Percentiles rank a stretch among this genome's conserved stretches.
These are phyloP conservation scores for Candida mesenterica DNA, from an alignment of 1,139 yeast species.

Conservation along the genomic window DNA sequence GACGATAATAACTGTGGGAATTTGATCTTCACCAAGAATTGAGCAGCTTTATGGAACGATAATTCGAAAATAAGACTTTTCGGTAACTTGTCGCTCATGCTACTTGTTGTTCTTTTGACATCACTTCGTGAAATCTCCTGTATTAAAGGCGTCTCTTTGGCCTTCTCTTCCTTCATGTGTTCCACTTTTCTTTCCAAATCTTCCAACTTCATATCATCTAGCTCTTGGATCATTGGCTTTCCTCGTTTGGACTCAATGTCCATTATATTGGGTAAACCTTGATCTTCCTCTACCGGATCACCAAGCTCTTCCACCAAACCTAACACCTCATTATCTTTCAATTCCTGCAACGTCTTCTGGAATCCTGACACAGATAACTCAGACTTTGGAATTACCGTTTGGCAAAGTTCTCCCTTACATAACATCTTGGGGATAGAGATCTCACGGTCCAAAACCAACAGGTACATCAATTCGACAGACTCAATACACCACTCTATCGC, in stretches of 20 bases:
- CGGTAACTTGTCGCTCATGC: too few species aligned
- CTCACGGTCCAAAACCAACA: conserved; percentile 38
- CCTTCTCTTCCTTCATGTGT: too few species aligned
- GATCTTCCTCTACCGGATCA: conserved; percentile 14
- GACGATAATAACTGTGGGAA: conserved; percentile 8
- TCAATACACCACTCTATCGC: conserved; percentile 66
- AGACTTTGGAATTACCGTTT: conserved; percentile 32
- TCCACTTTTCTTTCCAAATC: too few species aligned
- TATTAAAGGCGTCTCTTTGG: too few species aligned
- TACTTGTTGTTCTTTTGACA: too few species aligned
- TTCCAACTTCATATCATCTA: neutral
- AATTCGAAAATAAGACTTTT: conserved; percentile 7
- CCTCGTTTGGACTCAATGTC: conserved; percentile 15
- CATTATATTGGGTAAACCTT: conserved; percentile 20
- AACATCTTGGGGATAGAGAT: conserved; percentile 60
- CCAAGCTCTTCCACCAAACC: conserved; percentile 41
- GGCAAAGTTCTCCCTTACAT: conserved; percentile 52
- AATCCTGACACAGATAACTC: conserved; percentile 35
- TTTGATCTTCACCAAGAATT: conserved; percentile 5
- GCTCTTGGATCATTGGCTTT: conserved; percentile 41
- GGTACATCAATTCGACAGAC: conserved; percentile 56
- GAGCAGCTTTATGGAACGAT: conserved; percentile 5
- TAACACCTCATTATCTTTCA: conserved; percentile 40
- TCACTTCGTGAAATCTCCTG: too few species aligned
- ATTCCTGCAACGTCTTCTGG: conserved; percentile 30